A percentile compares a stretch with the other conserved stretches of the same genome.
These are phyloP conservation scores for Vitellaria paradoxa DNA, from an alignment of 179 eudicot genomes.

Conservation along the genomic window DNA sequence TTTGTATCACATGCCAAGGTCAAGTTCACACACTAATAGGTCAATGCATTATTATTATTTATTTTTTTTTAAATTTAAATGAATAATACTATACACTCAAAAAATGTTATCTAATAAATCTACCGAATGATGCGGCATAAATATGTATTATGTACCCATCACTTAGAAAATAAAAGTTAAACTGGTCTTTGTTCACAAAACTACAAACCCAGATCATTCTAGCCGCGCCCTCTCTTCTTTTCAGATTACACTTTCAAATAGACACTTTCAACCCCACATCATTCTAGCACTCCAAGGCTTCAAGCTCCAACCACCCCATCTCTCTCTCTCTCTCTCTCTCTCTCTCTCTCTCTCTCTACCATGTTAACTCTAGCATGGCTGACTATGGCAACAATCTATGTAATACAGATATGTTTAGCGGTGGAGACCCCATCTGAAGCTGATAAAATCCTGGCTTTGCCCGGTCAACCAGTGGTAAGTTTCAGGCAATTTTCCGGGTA, in stretches of 20 bases:
- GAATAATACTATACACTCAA: no score
- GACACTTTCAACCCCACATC: neutral
- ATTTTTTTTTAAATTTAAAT: no score
- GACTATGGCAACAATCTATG: constrained; percentile 13
- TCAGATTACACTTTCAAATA: no score
- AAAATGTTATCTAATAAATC: no score
- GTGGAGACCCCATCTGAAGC: constrained; percentile 19
- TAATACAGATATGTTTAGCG: constrained; percentile 5
- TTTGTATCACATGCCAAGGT: neutral
- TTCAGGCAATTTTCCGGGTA: constrained; percentile 79
- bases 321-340: constrained; percentile 12
- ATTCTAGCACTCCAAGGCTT: neutral
- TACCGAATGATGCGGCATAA: no score
- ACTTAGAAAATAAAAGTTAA: no score
- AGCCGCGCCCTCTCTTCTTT: no score
- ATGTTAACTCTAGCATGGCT: constrained; percentile 33
- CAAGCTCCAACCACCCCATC: neutral
- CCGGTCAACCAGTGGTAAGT: constrained; percentile 72
- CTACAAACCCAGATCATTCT: no score
- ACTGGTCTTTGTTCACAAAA: no score
- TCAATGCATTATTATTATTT: no score
- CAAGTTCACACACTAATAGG: neutral
- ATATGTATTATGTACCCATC: no score
- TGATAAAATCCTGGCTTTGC: constrained; percentile 54
- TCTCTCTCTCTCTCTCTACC: constrained; percentile 10